These are phyloP conservation scores for Ogataea nonfermentans DNA, from an alignment of 805 yeast genomes.

Conservation along the genomic window DNA sequence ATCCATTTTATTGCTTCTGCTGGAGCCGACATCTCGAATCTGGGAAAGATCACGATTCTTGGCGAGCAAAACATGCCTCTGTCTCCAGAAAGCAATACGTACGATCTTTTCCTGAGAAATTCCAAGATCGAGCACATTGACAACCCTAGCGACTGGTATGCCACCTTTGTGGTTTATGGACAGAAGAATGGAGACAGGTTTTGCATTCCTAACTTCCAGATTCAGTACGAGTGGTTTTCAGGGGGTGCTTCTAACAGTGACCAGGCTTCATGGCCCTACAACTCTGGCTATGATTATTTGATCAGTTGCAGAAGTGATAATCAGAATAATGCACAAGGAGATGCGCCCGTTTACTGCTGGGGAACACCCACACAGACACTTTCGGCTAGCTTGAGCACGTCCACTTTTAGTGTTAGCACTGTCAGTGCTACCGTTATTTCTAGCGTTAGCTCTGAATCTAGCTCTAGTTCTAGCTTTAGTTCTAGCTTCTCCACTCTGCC, in stretches of 20 bases:
- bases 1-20: constrained; percentile 16
- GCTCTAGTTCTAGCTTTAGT: background rate
- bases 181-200: constrained; percentile 10
- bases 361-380: background rate
- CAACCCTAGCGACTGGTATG: constrained; percentile 30
- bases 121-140: constrained; percentile 20
- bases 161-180: constrained; percentile 28
- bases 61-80: constrained; percentile 27
- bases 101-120: constrained; percentile 28
- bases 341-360: constrained; percentile 11
- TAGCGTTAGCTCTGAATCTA: background rate
- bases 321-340: constrained; percentile 26
- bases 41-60: constrained; percentile 30
- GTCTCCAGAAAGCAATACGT: constrained; percentile 28
- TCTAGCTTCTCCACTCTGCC: background rate
- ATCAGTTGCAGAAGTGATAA: constrained; percentile 30
- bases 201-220: constrained; percentile 30
- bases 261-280: constrained; percentile 16
- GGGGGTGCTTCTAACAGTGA: constrained; percentile 18
- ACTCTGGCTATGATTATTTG: constrained; percentile 24
- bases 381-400: background rate
- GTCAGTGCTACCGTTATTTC: background rate
- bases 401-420: background rate
- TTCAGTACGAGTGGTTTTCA: constrained; percentile 34
- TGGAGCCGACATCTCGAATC: constrained; percentile 16